Evolutionary conservation across 169 alveolate species (phyloP).

Genomic region (Cryptosporidium tyzzeri): DNA sequence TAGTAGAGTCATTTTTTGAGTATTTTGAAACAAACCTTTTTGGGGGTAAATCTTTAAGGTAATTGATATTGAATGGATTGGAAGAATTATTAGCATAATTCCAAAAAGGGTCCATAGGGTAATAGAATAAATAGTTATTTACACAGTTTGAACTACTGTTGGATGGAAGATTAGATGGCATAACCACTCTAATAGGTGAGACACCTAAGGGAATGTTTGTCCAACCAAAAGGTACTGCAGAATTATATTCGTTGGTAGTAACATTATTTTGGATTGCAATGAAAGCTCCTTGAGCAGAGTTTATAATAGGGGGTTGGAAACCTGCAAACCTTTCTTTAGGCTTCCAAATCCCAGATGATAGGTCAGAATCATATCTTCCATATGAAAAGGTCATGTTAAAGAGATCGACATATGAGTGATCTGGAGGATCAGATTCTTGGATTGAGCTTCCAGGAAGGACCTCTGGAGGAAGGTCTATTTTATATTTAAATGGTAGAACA

Average conservation of each 20-base stretch:
- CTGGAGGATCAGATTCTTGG: constrained; percentile 19
- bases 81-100: constrained; percentile 15
- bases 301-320: constrained; percentile 57
- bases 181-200: constrained; percentile 53
- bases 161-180: constrained; percentile 64
- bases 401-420: constrained; percentile 42
- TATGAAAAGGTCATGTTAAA: constrained; percentile 47
- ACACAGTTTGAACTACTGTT: neutral
- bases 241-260: constrained; percentile 45
- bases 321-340: constrained; percentile 52
- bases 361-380: constrained; percentile 19
- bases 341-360: constrained; percentile 20
- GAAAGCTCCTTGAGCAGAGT: constrained; percentile 72
- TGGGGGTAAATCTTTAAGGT: constrained; percentile 6
- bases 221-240: constrained; percentile 76
- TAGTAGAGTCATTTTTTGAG: constrained; percentile 6
- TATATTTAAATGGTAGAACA: constrained; percentile 39
- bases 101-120: constrained; percentile 70
- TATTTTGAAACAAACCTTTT: neutral
- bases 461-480: constrained; percentile 23
- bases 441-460: constrained; percentile 25
- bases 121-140: constrained; percentile 48
- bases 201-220: constrained; percentile 56
- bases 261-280: constrained; percentile 53
- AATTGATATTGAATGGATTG: constrained; percentile 16